Percentiles rank a stretch among this genome's conserved stretches.
These are phyloP conservation scores for Didymella keratinophila DNA, from an alignment of 2,329 filamentous ascomycete genomes.

Conservation along the genomic window DNA sequence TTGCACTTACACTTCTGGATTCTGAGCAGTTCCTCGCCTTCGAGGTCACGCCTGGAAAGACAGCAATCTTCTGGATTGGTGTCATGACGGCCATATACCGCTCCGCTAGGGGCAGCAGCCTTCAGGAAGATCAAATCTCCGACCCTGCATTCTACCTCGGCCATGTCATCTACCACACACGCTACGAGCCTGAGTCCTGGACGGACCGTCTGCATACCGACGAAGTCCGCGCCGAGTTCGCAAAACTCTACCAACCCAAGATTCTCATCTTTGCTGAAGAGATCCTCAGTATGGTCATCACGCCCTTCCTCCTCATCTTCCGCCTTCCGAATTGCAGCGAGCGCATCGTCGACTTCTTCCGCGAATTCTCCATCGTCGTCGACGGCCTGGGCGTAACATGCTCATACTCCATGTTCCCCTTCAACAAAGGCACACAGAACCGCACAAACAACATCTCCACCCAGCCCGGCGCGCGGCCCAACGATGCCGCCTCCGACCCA, in stretches of 20 bases:
- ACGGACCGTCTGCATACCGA: constrained; percentile 88
- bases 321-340: constrained; percentile 89
- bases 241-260: constrained; percentile 89
- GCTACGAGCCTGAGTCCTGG: constrained; percentile 92
- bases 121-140: constrained; percentile 85
- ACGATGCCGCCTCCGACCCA: constrained; percentile 58
- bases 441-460: constrained; percentile 55
- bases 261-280: constrained; percentile 92
- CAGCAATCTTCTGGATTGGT: constrained; percentile 88
- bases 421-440: constrained; percentile 76
- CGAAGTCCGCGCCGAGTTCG: constrained; percentile 90
- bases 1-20: constrained; percentile 84
- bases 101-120: constrained; percentile 80
- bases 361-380: constrained; percentile 96
- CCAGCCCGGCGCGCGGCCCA: constrained; percentile 54
- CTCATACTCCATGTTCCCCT: constrained; percentile 96
- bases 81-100: constrained; percentile 85
- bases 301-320: constrained; percentile 86
- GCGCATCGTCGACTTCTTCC: constrained; percentile 95
- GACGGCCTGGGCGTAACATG: constrained; percentile 96
- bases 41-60: constrained; percentile 87
- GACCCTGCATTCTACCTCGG: constrained; percentile 89
- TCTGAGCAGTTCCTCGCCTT: constrained; percentile 91
- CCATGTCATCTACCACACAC: constrained; percentile 90
- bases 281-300: constrained; percentile 88